Percentiles rank a stretch among this genome's conserved stretches.
Conservation (phyloP, 2,329 filamentous ascomycete genomes). For the Colletotrichum tofieldiae region DNA sequence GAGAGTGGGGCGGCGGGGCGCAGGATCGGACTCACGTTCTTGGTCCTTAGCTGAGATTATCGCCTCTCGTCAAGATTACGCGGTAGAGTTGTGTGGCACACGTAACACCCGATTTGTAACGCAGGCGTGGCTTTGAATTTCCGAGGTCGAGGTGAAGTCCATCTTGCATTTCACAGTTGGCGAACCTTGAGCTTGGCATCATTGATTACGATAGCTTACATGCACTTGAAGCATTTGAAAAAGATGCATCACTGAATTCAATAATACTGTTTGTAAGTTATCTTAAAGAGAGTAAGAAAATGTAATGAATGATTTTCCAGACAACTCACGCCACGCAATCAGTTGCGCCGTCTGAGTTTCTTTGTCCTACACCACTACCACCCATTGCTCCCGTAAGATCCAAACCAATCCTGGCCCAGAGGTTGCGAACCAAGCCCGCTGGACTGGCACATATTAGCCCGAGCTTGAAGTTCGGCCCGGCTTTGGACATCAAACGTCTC, state of each 20-base stretch:
- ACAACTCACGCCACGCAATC: neutral
- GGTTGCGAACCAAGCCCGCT: constrained; percentile 17
- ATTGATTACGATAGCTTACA: no score
- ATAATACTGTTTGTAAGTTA: no score
- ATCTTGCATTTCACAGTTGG: no score
- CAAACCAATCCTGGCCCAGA: constrained; percentile 8
- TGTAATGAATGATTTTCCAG: neutral
- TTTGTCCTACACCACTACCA: neutral
- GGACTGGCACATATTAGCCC: constrained; percentile 20
- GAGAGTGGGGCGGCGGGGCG: constrained; percentile 11
- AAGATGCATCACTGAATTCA: no score
- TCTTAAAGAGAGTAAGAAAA: neutral
- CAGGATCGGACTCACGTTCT: neutral
- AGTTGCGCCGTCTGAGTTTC: no score
- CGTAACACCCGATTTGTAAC: no score
- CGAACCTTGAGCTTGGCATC: no score
- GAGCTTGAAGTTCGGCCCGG: neutral
- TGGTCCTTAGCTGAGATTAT: neutral
- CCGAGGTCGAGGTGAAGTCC: no score
- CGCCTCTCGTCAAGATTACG: neutral
- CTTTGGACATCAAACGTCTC: constrained; percentile 13
- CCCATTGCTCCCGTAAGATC: constrained; percentile 19
- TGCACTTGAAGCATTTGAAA: no score
- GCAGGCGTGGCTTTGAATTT: no score
- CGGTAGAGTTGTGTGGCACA: no score